Evolutionary conservation across 2,329 filamentous ascomycete genomes (phyloP).

Genomic region (Aspergillus fischeri): DNA sequence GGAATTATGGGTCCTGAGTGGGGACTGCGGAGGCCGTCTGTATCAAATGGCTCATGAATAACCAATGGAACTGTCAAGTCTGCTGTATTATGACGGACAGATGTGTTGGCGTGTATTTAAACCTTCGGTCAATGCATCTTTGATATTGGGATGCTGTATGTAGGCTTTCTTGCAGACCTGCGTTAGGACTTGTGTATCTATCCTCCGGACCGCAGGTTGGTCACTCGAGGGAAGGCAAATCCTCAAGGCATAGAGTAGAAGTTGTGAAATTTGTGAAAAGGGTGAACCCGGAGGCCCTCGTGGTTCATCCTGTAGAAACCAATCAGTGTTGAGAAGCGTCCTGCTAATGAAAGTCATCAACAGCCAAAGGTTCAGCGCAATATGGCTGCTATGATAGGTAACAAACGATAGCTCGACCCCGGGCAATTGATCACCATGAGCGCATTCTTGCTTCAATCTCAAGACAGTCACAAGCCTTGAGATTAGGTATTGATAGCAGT

Average conservation of each 20-base stretch:
- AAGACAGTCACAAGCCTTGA: not conserved
- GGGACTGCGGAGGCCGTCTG: not conserved
- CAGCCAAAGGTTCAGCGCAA: not conserved
- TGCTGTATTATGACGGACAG: too few relatives aligned
- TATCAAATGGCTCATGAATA: not conserved
- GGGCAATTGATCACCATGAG: not conserved
- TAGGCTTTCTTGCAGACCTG: too few relatives aligned
- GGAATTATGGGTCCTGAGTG: not conserved
- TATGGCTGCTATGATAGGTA: not conserved
- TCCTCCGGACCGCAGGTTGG: too few relatives aligned
- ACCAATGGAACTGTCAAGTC: not conserved
- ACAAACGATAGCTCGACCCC: not conserved
- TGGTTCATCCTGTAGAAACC: not conserved
- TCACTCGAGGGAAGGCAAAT: too few relatives aligned
- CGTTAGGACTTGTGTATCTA: too few relatives aligned
- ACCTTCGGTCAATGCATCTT: not conserved
- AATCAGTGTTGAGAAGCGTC: not conserved
- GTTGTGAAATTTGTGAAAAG: not conserved
- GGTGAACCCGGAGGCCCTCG: not conserved
- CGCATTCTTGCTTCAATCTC: not conserved
- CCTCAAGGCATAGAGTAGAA: not conserved
- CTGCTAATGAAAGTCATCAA: not conserved
- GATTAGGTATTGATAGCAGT: not conserved
- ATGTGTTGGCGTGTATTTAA: not conserved
- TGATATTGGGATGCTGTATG: not conserved